Base-by-base conservation (phyloP, 306 rosid species). In the Styphnolobium japonicum region DNA sequence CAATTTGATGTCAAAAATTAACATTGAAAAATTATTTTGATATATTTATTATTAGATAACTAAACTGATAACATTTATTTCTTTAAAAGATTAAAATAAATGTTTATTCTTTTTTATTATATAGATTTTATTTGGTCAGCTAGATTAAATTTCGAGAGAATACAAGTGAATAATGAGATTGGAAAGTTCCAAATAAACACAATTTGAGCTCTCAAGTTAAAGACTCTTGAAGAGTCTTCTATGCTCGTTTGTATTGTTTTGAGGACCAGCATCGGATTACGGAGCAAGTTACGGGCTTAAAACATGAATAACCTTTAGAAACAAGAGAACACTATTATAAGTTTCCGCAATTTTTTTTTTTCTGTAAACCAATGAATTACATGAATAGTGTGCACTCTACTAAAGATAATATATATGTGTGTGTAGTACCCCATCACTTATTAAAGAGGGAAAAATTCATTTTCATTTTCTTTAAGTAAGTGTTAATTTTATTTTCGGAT, bases 251-350 rank as follows among this genome's bases (percentile, higher is more conserved):
- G 10, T 19, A 46, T 62, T n/a, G 18, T 62, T 19, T 19, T 7
- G 37, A 46, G 16, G 7, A 21, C 19, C 18, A 11, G 31, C 71
- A 60, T 12, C 0, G 10, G 36, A 67, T 69, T 58, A 22, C 12
- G 81, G 74, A 83, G 87, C 40, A 73, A 79, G 43, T 33, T 10
- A 55, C 22, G 86, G 80, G 3, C 34, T 12, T 56, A 6, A 62
- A 15, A 82, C 62, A 37, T 69, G 85, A 61, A 11, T 16, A 0
- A 39, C 25, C 76, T 65, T 74, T 6, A 3, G 2, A 4, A n/a
- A 31, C 53, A 80, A 42, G 76, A 4, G 15, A 45, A 3, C 51
- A 19, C 40, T 14, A 40, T 0, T 23, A 40, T 58, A 62, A 19
- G 12, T 42, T 58, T 58, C 10, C 36, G 3, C 21, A 2, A 31